A percentile compares a stretch with the other conserved stretches of the same genome.
Conservation (phyloP, 2,329 filamentous ascomycete species). For the Fusarium azukiicola region DNA sequence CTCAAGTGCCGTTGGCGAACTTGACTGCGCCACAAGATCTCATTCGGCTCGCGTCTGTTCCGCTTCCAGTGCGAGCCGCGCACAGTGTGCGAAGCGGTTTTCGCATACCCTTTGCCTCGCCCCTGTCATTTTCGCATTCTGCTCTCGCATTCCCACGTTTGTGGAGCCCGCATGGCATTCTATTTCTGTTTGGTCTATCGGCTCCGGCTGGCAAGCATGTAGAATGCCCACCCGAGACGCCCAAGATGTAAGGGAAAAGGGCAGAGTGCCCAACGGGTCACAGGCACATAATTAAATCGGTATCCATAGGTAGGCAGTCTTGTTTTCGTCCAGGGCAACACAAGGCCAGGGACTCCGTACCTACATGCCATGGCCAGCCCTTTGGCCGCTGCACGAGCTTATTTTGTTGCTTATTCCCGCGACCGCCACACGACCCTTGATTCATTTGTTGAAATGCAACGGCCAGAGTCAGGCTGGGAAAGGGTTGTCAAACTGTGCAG, state of each 20-base stretch:
- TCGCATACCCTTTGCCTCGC: conserved; percentile 12
- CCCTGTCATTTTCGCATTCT: conserved; percentile 5
- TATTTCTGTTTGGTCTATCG: background rate
- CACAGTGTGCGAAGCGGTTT: conserved; percentile 28
- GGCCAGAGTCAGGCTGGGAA: background rate
- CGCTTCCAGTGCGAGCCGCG: background rate
- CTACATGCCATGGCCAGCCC: background rate
- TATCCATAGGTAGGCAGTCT: conserved; percentile 1
- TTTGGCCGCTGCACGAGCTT: conserved; percentile 17
- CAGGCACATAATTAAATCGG: background rate
- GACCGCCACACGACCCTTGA: conserved; percentile 27
- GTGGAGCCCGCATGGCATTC: background rate
- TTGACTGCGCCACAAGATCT: conserved; percentile 43
- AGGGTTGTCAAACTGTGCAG: background rate
- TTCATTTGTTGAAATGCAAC: background rate
- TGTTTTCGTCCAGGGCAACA: background rate
- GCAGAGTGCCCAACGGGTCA: background rate
- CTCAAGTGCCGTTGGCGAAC: conserved; percentile 31
- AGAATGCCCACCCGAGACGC: background rate
- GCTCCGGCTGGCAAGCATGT: background rate
- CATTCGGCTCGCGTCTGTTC: conserved; percentile 16
- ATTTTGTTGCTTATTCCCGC: conserved; percentile 21
- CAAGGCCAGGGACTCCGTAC: background rate
- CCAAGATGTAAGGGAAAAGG: conserved; percentile 13
- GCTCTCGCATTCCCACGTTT: background rate